Evolutionary conservation across 495 filamentous ascomycete species (phyloP).

Genomic region (Tuber borchii): DNA sequence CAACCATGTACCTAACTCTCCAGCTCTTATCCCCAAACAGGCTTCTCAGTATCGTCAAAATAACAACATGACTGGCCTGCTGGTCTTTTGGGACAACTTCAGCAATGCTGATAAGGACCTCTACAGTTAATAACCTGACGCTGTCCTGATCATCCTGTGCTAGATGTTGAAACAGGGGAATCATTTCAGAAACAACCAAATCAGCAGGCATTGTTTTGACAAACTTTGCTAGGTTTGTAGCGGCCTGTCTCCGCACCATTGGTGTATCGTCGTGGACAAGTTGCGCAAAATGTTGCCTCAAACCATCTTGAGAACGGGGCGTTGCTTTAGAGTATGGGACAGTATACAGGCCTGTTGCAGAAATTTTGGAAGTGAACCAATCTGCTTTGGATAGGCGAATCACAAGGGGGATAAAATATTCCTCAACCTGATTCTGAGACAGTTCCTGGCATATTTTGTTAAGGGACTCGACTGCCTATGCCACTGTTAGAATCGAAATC

Average conservation of each 20-base stretch:
- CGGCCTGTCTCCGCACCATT: slow-evolving; percentile 94
- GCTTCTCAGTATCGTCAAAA: slow-evolving; percentile 80
- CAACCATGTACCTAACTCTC: slow-evolving; percentile 98
- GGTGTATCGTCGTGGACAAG: slow-evolving; percentile 97
- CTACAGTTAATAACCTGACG: slow-evolving; percentile 89
- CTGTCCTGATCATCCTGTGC: slow-evolving; percentile 95
- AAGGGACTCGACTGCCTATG: slow-evolving; percentile 89
- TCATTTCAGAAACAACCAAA: slow-evolving; percentile 95
- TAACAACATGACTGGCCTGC: slow-evolving; percentile 87
- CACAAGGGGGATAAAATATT: slow-evolving; percentile 89
- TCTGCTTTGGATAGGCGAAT: slow-evolving; percentile 96
- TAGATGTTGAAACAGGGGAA: slow-evolving; percentile 94
- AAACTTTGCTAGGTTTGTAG: slow-evolving; percentile 94
- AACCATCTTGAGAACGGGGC: slow-evolving; percentile 71
- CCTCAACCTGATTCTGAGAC: slow-evolving; percentile 84
- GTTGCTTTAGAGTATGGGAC: slow-evolving; percentile 85
- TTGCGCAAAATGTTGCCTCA: slow-evolving; percentile 81
- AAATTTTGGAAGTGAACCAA: slow-evolving; percentile 99
- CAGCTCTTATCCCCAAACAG: slow-evolving; percentile 98
- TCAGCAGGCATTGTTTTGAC: slow-evolving; percentile 88
- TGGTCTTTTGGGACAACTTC: slow-evolving; percentile 97
- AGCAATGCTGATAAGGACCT: slow-evolving; percentile 91
- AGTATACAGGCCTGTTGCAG: slow-evolving; percentile 89
- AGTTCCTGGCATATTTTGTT: slow-evolving; percentile 97
- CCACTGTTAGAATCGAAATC: background rate